phyloP scores from a whole-genome alignment of 2,329 filamentous ascomycete species.

The Cercospora zeae-maydis region DNA sequence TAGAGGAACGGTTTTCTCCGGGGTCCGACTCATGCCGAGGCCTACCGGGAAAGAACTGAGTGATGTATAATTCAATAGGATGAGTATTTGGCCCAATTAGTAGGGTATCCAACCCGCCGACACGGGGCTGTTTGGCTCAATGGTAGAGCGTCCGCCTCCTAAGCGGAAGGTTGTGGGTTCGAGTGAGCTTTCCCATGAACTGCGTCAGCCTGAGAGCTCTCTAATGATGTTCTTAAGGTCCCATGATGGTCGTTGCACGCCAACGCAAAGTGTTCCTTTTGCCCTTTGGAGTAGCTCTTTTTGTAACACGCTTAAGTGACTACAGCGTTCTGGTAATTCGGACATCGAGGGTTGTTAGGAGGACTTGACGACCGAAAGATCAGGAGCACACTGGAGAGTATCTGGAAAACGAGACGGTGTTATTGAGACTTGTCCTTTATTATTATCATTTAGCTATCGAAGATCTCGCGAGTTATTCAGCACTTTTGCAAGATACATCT shows the following conservation, averaged over 20 bases:
- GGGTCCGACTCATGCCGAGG: not conserved
- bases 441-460: not conserved
- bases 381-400: too few relatives aligned
- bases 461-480: not conserved
- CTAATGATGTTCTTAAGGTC: not conserved
- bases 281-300: not conserved
- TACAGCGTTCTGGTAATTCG: too few relatives aligned
- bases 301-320: not conserved
- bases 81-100: too few relatives aligned
- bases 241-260: conserved; percentile 1
- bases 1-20: not conserved
- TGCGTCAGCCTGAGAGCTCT: too few relatives aligned
- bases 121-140: conserved; percentile 19
- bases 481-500: not conserved
- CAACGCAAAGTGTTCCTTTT: not conserved
- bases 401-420: not conserved
- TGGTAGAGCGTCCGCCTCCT: conserved; percentile 27
- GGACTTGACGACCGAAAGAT: not conserved
- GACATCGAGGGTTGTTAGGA: not conserved
- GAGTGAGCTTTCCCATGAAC: not conserved
- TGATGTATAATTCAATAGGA: too few relatives aligned
- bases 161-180: conserved; percentile 26
- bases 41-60: too few relatives aligned
- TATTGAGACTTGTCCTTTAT: not conserved
- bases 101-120: too few relatives aligned